Conservation (phyloP, 805 yeast species). For the Suhomyces sp. region DNA sequence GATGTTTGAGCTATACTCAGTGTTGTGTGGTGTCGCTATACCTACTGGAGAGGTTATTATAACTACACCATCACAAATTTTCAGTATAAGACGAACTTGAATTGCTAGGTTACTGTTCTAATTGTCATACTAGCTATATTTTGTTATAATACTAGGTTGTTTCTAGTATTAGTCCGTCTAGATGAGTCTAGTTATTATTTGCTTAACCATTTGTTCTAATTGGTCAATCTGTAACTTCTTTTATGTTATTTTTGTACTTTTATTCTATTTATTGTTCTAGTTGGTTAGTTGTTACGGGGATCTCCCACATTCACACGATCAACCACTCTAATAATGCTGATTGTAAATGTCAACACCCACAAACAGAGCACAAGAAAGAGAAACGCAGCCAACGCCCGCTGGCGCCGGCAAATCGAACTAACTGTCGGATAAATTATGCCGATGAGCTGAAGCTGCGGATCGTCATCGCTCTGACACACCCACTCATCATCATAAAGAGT, state of each 20-base stretch:
- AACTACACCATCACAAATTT: too few species aligned
- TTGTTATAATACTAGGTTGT: too few species aligned
- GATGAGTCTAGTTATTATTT: too few species aligned
- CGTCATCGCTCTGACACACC: constrained; percentile 53
- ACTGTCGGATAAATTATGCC: constrained; percentile 30
- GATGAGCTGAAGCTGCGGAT: constrained; percentile 11
- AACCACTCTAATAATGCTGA: constrained; percentile 80
- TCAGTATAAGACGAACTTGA: too few species aligned
- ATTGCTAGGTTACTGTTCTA: too few species aligned
- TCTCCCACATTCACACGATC: constrained; percentile 45
- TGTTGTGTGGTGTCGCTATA: too few species aligned
- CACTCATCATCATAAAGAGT: constrained; percentile 76
- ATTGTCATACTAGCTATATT: too few species aligned
- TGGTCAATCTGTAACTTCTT: too few species aligned
- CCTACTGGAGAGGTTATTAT: too few species aligned
- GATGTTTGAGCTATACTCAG: too few species aligned
- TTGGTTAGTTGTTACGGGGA: neutral
- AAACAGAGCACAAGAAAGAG: constrained; percentile 68
- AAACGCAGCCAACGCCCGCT: constrained; percentile 74
- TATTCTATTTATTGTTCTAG: neutral
- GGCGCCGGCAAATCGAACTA: constrained; percentile 68
- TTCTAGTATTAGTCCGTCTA: too few species aligned
- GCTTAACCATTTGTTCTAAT: too few species aligned
- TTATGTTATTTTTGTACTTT: neutral
- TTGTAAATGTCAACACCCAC: constrained; percentile 84